A percentile compares a stretch with the other conserved stretches of the same genome.
Evolutionary conservation across 2,329 filamentous ascomycete species (phyloP).

Genomic region (Dactylellina leptospora): DNA sequence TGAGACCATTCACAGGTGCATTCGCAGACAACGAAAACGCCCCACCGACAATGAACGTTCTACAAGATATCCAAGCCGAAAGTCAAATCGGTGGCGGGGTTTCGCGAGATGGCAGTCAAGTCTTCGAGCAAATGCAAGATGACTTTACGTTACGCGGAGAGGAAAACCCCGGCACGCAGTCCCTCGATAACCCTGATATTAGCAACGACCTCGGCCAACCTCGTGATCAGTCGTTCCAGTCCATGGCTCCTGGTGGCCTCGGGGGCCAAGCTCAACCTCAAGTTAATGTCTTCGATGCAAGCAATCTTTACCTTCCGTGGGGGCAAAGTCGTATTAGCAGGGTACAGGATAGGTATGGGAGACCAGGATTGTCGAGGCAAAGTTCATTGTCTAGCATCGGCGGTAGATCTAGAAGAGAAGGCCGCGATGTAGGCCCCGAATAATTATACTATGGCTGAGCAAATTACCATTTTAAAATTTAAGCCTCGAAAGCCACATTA

Average conservation of each 20-base stretch:
- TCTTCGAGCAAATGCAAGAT: not conserved
- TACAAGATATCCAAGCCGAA: not conserved
- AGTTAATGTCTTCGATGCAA: not conserved
- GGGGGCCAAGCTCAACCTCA: not conserved
- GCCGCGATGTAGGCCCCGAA: not conserved
- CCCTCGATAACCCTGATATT: not conserved
- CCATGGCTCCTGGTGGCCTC: not conserved
- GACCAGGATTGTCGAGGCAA: not conserved
- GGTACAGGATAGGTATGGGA: not conserved
- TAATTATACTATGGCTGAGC: not conserved
- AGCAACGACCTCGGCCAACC: not conserved
- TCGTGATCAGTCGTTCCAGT: not conserved
- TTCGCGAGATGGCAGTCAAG: slow-evolving; percentile 2
- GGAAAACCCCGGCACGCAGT: not conserved
- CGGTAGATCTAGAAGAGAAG: not conserved
- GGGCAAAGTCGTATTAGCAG: too few relatives aligned
- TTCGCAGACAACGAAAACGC: not conserved
- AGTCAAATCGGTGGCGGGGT: slow-evolving; percentile 10
- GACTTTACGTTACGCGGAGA: not conserved
- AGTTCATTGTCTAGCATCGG: slow-evolving; percentile 9
- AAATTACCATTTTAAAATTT: too few relatives aligned
- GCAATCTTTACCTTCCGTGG: too few relatives aligned
- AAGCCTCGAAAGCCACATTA: too few relatives aligned
- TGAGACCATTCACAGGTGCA: not conserved
- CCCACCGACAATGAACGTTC: not conserved